Evolutionary conservation across 2,329 filamentous ascomycete genomes (phyloP), one percentile per base, ranked within the genome.

Genomic region (Elsinoe arachidis): DNA sequence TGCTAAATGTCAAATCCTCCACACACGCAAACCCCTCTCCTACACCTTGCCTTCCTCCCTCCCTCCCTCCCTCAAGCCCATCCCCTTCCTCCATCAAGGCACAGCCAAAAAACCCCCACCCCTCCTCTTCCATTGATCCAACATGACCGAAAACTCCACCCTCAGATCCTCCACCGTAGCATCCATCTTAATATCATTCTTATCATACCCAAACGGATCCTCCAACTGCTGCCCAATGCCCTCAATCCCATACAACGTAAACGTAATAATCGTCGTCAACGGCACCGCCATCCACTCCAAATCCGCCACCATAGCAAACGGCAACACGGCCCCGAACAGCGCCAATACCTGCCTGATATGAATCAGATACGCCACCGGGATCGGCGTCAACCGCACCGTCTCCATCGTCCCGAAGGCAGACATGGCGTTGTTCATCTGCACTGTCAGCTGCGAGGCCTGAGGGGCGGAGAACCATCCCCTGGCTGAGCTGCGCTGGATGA

Each of bases 161-260:
- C 80, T 71, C 43, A 80, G 73, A 65, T 86, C 83, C 61, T 83
- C 81, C 2, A 81, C 79, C 52, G 85, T 80, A 2, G 80, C 81
- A 66, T 85, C 82, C 77, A 85, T 83, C 65, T 84, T 84, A 69
- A 86, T 85, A 65, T 85, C 82, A 58, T 84, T 84, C 64, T 78
- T 76, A 61, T 84, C 82, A 57, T 82, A 82, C 1, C 83, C 83
- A 65, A 86, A 85, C 1, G 83, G 83, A 65, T 86, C 83, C 65
- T 86, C 83, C 1, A 85, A 71, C 67, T 84, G 82, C 2, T 76
- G 77, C 10, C 81, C 82, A 56, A 85, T 85, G 1, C 80, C 82
- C 60, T 83, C 80, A 23, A 83, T 83, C 0, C 81, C 81, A 60
- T 86, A 85, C 1, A 85, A 70, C 0, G 83, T 85, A 63, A 86